These are phyloP conservation scores for Blastomyces parvus DNA, from an alignment of 2,329 filamentous ascomycete genomes.

Conservation along the genomic window DNA sequence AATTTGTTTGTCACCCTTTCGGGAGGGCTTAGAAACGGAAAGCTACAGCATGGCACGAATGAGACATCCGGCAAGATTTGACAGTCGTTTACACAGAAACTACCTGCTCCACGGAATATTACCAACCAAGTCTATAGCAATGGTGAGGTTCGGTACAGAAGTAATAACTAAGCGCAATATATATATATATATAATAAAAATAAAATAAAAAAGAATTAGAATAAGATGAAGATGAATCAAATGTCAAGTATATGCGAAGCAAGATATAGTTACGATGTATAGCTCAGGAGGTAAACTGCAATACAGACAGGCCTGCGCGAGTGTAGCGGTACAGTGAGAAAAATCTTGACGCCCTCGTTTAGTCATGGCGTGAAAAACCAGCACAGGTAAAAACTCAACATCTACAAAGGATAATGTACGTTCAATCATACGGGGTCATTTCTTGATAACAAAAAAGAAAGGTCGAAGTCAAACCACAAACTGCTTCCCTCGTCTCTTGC, in stretches of 20 bases:
- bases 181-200: too few species aligned
- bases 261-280: not conserved
- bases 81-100: not conserved
- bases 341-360: not conserved
- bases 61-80: not conserved
- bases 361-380: not conserved
- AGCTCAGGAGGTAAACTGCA: not conserved
- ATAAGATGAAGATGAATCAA: not conserved
- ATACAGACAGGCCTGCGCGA: not conserved
- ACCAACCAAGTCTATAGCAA: not conserved
- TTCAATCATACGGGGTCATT: constrained; percentile 11
- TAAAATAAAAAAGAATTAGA: not conserved
- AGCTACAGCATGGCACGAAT: not conserved
- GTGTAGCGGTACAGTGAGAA: too few species aligned
- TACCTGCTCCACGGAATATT: not conserved
- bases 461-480: not conserved
- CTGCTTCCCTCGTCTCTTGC: not conserved
- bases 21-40: not conserved
- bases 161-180: not conserved
- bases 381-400: constrained; percentile 15
- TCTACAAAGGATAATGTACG: not conserved
- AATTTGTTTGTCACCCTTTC: too few species aligned
- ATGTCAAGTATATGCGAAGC: not conserved
- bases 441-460: not conserved
- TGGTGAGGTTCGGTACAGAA: not conserved